A percentile compares a stretch with the other conserved stretches of the same genome.
Evolutionary conservation across 23 red algal species (phyloP).

Genomic region (Gracilaria domingensis): DNA sequence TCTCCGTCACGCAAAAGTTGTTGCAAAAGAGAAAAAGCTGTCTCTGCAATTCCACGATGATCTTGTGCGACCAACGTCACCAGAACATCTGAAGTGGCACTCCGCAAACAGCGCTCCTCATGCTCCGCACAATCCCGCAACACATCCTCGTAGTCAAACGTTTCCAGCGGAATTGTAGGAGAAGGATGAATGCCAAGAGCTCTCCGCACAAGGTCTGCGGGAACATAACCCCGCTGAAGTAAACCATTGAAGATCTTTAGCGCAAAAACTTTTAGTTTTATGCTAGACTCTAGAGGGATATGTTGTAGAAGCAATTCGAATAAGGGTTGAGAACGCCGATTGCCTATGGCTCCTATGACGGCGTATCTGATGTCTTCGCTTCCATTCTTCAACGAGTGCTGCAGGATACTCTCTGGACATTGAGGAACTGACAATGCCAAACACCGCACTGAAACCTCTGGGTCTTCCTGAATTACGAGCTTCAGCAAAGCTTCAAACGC

Average conservation of each 20-base stretch:
- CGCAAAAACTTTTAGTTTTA: neutral
- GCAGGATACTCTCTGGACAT: slow-evolving; percentile 4
- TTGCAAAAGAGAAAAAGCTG: slow-evolving; percentile 1
- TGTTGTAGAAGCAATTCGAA: neutral
- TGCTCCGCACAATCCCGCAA: slow-evolving; percentile 25
- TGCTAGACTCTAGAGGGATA: slow-evolving; percentile 21
- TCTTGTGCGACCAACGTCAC: neutral
- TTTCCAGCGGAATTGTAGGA: slow-evolving; percentile 1
- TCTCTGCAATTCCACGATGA: neutral
- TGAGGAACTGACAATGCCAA: neutral
- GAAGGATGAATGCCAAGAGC: slow-evolving; percentile 2
- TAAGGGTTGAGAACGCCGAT: neutral
- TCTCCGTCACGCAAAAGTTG: slow-evolving; percentile 27
- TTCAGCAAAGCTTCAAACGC: neutral
- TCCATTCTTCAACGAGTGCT: neutral
- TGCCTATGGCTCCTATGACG: slow-evolving; percentile 4
- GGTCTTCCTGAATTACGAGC: neutral
- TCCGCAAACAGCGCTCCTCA: neutral
- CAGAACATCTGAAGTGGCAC: neutral
- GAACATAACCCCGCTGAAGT: neutral
- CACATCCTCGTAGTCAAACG: slow-evolving; percentile 18
- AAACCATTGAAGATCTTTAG: neutral
- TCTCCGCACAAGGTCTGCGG: neutral
- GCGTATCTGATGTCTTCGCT: neutral
- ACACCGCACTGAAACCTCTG: neutral